Conservation (phyloP, 1,284 basidiomycete genomes). For the Trametes hirsuta region DNA sequence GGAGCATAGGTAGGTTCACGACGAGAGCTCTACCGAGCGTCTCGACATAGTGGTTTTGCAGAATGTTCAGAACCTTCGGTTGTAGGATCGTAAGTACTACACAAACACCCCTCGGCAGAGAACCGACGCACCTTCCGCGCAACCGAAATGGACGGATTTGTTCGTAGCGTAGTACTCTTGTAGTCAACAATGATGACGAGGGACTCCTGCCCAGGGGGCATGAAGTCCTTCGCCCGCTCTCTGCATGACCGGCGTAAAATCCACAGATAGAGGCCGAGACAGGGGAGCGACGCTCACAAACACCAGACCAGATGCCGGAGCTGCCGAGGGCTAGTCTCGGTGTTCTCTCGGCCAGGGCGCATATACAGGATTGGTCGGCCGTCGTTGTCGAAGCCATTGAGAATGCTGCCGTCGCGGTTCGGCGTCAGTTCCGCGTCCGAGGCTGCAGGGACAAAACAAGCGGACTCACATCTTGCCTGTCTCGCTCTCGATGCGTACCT, state of each 20-base stretch:
- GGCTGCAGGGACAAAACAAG: neutral
- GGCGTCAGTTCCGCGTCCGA: neutral
- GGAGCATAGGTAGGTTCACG: conserved; percentile 78
- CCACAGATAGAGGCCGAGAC: neutral
- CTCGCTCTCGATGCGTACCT: conserved; percentile 75
- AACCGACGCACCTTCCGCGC: conserved; percentile 61
- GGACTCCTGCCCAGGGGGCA: conserved; percentile 82
- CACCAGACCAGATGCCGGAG: conserved; percentile 83
- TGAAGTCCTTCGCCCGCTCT: conserved; percentile 84
- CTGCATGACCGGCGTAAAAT: conserved; percentile 39
- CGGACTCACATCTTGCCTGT: conserved; percentile 83
- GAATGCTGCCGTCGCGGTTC: conserved; percentile 49
- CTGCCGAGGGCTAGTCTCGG: conserved; percentile 74
- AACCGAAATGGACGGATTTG: conserved; percentile 80
- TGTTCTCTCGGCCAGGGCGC: conserved; percentile 84
- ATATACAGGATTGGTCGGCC: conserved; percentile 84
- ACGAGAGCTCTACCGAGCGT: conserved; percentile 86
- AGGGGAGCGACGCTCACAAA: conserved; percentile 57
- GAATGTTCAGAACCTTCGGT: conserved; percentile 69
- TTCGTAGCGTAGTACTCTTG: conserved; percentile 76
- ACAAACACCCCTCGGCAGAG: neutral
- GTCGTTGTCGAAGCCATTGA: conserved; percentile 83
- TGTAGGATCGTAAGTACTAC: neutral
- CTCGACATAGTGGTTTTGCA: conserved; percentile 93
- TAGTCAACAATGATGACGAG: conserved; percentile 86